Base-by-base conservation (phyloP, 108 stramenopile species). In the Cylindrotheca fusiformis region DNA sequence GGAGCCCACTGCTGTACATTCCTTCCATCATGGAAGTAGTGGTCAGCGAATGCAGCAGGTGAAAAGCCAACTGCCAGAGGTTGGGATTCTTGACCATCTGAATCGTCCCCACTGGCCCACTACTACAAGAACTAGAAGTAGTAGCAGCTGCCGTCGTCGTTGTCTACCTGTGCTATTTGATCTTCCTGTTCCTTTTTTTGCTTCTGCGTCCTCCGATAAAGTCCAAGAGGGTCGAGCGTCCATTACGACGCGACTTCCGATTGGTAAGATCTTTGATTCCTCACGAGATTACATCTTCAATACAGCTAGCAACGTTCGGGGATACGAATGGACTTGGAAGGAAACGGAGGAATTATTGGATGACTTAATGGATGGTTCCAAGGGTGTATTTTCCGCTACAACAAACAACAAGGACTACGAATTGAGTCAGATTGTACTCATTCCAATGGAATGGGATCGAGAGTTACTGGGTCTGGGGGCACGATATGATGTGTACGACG, bases 361-460 rank as follows among this genome's bases (percentile, higher is more conserved):
- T 52, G 80, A 81, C 52, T 70, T 81, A 55, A 61, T 72, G 32
- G 79, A 80, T 59, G 72, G 58, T 6, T 56, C 69, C 5, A 41
- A 14, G 6, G 36, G 36, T 10, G 55, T 31, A 31, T 41, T 60
- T 1, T 51, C 52, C 21, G 47, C 20, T 2, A 54, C 45, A 18
- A 17, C 17, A 4, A 27, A 8, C 14, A 64, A 55, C 48, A 22
- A 48, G 4, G 79, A 80, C 49, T 80, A 76, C 36, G 79, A 80
- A 55, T 61, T 80, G 1, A 72, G 71, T 19, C 79, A 81, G 62
- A 76, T 81, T 26, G 75, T 76, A 21, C 72, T 81, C 18, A 75
- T 81, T 0, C 76, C 80, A 45, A 81, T 72, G 33, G 80, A 81
- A 41, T 81, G 80, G 80, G 80, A 81, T 62, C 12, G 56, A 31